Evolutionary conservation across 768 basidiomycete genomes (phyloP).

Genomic region (Agaricus subrufescens): DNA sequence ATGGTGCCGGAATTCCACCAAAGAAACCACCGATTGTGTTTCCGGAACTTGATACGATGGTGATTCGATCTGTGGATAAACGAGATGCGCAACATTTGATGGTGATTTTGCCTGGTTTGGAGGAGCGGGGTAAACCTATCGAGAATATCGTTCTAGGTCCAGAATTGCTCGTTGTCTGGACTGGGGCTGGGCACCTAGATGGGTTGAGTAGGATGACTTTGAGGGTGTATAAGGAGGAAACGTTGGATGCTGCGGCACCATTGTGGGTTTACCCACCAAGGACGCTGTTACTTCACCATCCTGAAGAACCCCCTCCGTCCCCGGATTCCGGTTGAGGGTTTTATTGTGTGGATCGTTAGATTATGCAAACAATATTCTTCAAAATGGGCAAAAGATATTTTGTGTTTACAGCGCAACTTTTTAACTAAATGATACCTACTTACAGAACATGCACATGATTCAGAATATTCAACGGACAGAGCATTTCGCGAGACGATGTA

Average conservation of each 20-base stretch:
- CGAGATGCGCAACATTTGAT: slow-evolving; percentile 7
- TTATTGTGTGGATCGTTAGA: background rate
- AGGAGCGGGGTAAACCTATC: background rate
- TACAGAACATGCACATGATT: no score
- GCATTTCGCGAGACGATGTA: background rate
- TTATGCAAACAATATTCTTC: background rate
- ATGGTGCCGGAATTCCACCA: background rate
- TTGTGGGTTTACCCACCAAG: slow-evolving; percentile 1
- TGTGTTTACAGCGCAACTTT: no score
- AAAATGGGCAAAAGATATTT: no score
- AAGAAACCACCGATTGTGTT: slow-evolving; percentile 3
- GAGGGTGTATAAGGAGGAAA: slow-evolving; percentile 1
- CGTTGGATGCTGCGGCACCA: background rate
- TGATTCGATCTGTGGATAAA: slow-evolving; percentile 5
- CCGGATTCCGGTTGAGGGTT: background rate
- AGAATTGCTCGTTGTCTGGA: slow-evolving; percentile 1
- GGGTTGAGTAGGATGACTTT: slow-evolving; percentile 2
- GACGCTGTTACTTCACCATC: background rate
- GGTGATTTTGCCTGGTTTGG: slow-evolving; percentile 1
- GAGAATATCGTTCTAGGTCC: slow-evolving; percentile 3
- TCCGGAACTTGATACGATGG: background rate
- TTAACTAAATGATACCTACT: no score
- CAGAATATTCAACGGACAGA: no score
- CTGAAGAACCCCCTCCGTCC: background rate
- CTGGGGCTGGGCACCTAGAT: slow-evolving; percentile 4